These are phyloP conservation scores for Oryza glaberrima DNA, from an alignment of 176 grass and related monocot species.

Conservation along the genomic window DNA sequence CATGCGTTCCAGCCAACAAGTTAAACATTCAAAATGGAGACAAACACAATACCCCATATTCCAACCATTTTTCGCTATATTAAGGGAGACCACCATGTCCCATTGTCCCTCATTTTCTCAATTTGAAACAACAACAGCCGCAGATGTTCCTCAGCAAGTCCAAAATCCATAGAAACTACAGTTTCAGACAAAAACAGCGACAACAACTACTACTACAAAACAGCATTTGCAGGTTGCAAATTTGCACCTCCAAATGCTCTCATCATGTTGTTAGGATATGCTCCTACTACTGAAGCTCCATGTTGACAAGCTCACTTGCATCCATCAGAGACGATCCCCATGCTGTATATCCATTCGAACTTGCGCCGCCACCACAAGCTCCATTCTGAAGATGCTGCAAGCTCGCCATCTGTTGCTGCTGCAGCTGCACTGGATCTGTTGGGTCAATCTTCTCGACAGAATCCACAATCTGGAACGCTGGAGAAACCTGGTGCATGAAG, in stretches of 20 bases:
- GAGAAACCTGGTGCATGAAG: not conserved
- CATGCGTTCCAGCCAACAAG: too few relatives aligned
- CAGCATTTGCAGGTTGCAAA: not conserved
- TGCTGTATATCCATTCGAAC: not conserved
- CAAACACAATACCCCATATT: not conserved
- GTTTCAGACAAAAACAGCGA: not conserved
- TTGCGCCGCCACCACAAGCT: not conserved
- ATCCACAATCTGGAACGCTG: not conserved
- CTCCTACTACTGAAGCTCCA: slow-evolving; percentile 30
- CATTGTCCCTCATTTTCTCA: not conserved
- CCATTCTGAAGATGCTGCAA: slow-evolving; percentile 51
- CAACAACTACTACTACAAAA: too few relatives aligned
- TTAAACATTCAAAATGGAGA: not conserved
- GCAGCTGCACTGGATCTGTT: slow-evolving; percentile 18
- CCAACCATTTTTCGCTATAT: not conserved
- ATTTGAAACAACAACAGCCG: not conserved
- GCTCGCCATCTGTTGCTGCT: slow-evolving; percentile 31
- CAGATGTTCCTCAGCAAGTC: not conserved
- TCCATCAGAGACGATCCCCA: slow-evolving; percentile 7
- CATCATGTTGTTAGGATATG: not conserved
- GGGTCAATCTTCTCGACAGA: not conserved
- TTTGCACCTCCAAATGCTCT: not conserved
- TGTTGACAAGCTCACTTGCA: not conserved
- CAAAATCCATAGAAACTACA: not conserved
- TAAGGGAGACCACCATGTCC: not conserved